Conservation (phyloP, 139 green algal species). For the Spirogloea muscicola region DNA sequence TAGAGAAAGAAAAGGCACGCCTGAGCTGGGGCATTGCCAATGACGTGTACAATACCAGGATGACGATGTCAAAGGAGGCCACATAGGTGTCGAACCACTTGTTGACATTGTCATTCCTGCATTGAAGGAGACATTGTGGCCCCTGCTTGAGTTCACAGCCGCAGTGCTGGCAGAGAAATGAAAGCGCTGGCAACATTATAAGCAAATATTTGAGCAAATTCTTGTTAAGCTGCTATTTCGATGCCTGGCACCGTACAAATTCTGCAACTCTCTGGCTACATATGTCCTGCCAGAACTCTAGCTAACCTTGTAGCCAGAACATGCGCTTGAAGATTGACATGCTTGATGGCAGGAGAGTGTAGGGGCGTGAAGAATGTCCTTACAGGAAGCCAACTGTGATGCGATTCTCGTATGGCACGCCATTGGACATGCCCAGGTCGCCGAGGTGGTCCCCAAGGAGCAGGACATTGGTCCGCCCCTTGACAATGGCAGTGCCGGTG, state of each 20-base stretch:
- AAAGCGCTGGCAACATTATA: not conserved
- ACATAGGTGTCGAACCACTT: conserved; percentile 9
- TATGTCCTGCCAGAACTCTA: not conserved
- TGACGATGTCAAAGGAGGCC: conserved; percentile 23
- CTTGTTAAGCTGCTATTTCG: too few species aligned
- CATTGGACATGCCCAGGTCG: conserved; percentile 41
- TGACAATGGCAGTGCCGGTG: too few species aligned
- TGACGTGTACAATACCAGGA: not conserved
- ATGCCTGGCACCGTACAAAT: not conserved
- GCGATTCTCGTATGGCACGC: conserved; percentile 22
- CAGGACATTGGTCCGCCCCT: conserved; percentile 31
- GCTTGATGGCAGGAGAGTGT: too few species aligned
- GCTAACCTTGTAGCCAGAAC: too few species aligned
- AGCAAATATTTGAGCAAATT: not conserved
- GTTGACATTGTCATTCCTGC: conserved; percentile 44
- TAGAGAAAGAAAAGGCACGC: not conserved
- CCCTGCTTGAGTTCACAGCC: too few species aligned
- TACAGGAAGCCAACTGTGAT: conserved; percentile 40
- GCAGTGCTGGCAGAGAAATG: not conserved
- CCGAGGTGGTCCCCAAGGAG: conserved; percentile 42
- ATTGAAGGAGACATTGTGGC: not conserved
- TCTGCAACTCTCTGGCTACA: not conserved
- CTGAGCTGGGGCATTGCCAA: not conserved
- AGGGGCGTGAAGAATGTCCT: too few species aligned
- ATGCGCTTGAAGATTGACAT: too few species aligned